These are phyloP conservation scores for Fusarium siculi DNA, from an alignment of 2,329 filamentous ascomycete species.

Conservation along the genomic window DNA sequence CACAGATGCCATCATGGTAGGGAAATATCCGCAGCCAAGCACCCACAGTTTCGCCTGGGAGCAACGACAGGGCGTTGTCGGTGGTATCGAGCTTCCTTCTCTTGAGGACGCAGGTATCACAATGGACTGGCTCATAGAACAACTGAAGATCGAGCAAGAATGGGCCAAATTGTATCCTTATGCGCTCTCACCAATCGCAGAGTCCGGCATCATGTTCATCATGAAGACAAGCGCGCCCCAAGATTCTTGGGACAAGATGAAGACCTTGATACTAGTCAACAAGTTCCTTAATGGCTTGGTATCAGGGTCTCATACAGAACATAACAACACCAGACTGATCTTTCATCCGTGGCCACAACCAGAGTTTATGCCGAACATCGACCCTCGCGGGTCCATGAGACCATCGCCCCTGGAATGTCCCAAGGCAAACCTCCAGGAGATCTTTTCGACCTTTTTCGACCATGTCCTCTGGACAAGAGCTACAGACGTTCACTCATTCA, in stretches of 20 bases:
- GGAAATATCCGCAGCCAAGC: background rate
- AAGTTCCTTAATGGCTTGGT: conserved; percentile 4
- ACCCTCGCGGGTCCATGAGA: background rate
- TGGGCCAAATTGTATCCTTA: background rate
- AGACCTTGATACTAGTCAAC: background rate
- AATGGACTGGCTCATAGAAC: background rate
- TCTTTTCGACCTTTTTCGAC: background rate
- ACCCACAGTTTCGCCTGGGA: background rate
- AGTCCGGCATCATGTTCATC: background rate
- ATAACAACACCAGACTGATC: background rate
- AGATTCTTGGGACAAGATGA: background rate
- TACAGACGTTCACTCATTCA: background rate
- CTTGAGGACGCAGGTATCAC: background rate
- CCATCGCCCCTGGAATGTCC: background rate
- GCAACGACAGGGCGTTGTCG: background rate
- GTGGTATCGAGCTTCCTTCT: background rate
- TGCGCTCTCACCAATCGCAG: background rate
- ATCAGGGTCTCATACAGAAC: background rate
- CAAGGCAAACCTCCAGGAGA: background rate
- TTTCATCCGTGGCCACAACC: background rate
- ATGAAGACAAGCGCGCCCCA: background rate
- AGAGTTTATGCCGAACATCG: background rate
- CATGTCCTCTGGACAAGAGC: background rate
- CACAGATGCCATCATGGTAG: background rate
- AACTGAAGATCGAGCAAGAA: background rate